Percentiles rank a stretch among this genome's conserved stretches.
These are phyloP conservation scores for Neocucurbitaria cava DNA, from an alignment of 2,329 filamentous ascomycete species.

Conservation along the genomic window DNA sequence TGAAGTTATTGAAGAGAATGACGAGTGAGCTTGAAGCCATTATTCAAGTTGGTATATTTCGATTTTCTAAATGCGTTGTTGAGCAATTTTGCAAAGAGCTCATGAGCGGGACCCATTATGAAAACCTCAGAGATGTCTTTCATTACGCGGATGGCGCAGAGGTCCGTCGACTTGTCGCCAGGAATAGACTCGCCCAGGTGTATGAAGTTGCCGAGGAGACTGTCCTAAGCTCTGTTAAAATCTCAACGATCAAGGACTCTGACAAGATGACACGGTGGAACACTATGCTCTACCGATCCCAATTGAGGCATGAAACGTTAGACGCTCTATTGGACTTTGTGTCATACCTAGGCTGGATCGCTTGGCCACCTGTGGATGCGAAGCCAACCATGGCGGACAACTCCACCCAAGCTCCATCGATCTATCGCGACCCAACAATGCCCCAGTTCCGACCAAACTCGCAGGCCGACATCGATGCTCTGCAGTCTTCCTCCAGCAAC, in stretches of 20 bases:
- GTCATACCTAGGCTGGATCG: constrained; percentile 25
- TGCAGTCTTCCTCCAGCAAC: not conserved
- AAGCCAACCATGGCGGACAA: not conserved
- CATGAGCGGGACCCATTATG: constrained; percentile 7
- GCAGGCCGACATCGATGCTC: constrained; percentile 7
- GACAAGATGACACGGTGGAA: constrained; percentile 29
- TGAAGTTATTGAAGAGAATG: constrained; percentile 21
- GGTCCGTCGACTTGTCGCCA: constrained; percentile 8
- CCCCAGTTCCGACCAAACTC: constrained; percentile 73
- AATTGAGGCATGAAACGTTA: constrained; percentile 29
- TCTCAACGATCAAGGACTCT: constrained; percentile 11
- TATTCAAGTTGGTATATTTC: constrained; percentile 31
- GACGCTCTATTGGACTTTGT: constrained; percentile 19
- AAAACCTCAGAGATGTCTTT: constrained; percentile 12
- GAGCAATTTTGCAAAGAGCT: constrained; percentile 23
- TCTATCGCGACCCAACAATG: constrained; percentile 65
- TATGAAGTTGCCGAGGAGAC: constrained; percentile 25
- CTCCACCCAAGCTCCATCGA: not conserved
- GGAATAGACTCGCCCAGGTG: constrained; percentile 8
- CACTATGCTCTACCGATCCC: constrained; percentile 29
- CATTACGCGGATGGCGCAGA: constrained; percentile 4
- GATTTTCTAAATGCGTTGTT: constrained; percentile 35
- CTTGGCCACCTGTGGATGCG: not conserved
- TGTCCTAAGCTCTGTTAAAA: constrained; percentile 17
- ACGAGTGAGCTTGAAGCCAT: constrained; percentile 23